Conservation (phyloP, 169 alveolate species). For the Plasmodium berghei region DNA sequence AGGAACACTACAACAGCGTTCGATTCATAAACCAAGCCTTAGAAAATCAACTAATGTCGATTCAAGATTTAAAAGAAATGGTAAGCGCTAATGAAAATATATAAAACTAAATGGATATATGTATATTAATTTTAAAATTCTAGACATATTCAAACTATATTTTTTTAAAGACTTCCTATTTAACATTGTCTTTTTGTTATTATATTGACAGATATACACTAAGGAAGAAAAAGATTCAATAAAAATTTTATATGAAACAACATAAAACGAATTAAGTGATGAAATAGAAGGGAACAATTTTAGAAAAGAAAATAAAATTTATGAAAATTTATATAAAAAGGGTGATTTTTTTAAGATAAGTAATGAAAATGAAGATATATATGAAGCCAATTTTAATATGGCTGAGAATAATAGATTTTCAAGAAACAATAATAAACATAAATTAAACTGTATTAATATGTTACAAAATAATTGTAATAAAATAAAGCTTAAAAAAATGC, state of each 20-base stretch:
- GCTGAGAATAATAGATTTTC: neutral
- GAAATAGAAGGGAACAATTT: slow-evolving; percentile 5
- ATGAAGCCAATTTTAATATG: neutral
- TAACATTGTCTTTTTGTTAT: neutral
- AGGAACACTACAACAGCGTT: slow-evolving; percentile 69
- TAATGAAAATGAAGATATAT: neutral
- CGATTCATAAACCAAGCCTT: slow-evolving; percentile 39
- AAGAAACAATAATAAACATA: slow-evolving; percentile 24
- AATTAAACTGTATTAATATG: slow-evolving; percentile 8
- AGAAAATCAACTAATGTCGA: slow-evolving; percentile 38
- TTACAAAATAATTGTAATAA: slow-evolving; percentile 21
- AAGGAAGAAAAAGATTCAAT: slow-evolving; percentile 68
- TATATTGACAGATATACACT: slow-evolving; percentile 13
- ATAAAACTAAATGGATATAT: no score
- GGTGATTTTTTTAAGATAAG: neutral
- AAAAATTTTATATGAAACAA: slow-evolving; percentile 72
- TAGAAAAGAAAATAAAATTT: slow-evolving; percentile 6
- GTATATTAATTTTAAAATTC: no score
- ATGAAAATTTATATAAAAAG: neutral
- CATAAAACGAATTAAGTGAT: slow-evolving; percentile 69
- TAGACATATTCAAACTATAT: no score
- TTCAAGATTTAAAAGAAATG: slow-evolving; percentile 39
- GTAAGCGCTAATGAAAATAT: slow-evolving; percentile 14
- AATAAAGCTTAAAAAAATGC: slow-evolving; percentile 2
- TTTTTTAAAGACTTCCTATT: no score